Conservation (phyloP, 768 basidiomycete genomes). For the Tremella fuciformis region DNA sequence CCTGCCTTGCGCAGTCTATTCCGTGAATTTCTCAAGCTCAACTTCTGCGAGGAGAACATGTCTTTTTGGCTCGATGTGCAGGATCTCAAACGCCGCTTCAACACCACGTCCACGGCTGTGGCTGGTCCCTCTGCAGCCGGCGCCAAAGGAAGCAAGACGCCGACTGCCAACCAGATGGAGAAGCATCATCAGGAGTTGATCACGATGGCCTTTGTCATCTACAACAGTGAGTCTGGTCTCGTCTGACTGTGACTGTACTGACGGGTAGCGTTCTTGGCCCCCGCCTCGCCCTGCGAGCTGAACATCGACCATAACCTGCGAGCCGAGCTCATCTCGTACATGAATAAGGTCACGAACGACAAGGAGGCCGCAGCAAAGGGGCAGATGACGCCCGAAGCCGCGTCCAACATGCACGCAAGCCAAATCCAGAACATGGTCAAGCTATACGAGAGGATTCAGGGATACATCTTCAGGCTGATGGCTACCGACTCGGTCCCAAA, state of each 20-base stretch:
- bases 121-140: constrained; percentile 36
- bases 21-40: constrained; percentile 86
- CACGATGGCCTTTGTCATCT: constrained; percentile 80
- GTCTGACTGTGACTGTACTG: neutral
- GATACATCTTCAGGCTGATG: constrained; percentile 94
- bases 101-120: constrained; percentile 87
- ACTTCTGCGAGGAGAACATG: constrained; percentile 98
- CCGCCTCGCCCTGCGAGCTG: constrained; percentile 89
- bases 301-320: constrained; percentile 97
- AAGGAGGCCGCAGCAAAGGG: constrained; percentile 44
- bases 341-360: constrained; percentile 80
- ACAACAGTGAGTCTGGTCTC: constrained; percentile 47
- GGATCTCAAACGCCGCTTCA: constrained; percentile 95
- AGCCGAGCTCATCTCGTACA: constrained; percentile 87
- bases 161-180: constrained; percentile 71
- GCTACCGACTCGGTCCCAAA: constrained; percentile 99
- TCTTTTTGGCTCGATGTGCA: constrained; percentile 96
- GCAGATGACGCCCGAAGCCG: constrained; percentile 71
- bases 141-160: constrained; percentile 51
- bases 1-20: constrained; percentile 82
- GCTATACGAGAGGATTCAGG: constrained; percentile 93
- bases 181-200: constrained; percentile 92
- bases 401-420: constrained; percentile 80
- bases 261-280: constrained; percentile 84
- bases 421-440: constrained; percentile 90